phyloP scores from a whole-genome alignment of 108 stramenopile species.

The Ochromonas danica region DNA sequence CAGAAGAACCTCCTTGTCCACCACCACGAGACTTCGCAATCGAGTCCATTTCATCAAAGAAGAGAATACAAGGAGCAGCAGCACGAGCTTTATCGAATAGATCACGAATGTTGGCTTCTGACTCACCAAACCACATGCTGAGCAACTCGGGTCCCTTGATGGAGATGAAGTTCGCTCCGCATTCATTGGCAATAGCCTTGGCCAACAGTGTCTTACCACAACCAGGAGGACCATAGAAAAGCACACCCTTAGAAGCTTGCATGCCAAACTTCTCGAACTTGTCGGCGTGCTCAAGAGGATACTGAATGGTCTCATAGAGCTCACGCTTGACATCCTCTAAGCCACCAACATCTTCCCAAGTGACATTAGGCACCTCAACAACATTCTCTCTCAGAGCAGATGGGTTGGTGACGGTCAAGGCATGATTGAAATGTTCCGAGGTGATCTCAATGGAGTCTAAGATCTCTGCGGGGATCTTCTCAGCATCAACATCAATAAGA shows the following conservation, averaged over 20 bases:
- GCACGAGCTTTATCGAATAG: constrained; percentile 98
- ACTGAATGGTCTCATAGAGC: constrained; percentile 94
- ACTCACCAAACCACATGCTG: constrained; percentile 98
- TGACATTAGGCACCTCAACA: constrained; percentile 85
- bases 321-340: constrained; percentile 97
- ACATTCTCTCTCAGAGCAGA: constrained; percentile 69
- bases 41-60: constrained; percentile 99
- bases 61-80: constrained; percentile 96
- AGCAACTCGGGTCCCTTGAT: constrained; percentile 99
- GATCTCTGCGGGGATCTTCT: constrained; percentile 44
- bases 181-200: constrained; percentile 99
- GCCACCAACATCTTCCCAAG: constrained; percentile 98
- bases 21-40: constrained; percentile 94
- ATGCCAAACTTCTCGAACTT: constrained; percentile 95
- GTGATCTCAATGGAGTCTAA: constrained; percentile 75
- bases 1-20: constrained; percentile 80
- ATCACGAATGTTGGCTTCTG: constrained; percentile 97
- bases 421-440: constrained; percentile 85
- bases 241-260: constrained; percentile 90
- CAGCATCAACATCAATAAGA: constrained; percentile 54
- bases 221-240: constrained; percentile 98
- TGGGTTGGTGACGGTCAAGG: constrained; percentile 74
- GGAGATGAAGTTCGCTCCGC: constrained; percentile 98
- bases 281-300: constrained; percentile 94
- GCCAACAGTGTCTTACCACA: constrained; percentile 98